Conservation (phyloP, 805 yeast species). For the Kodamaea jinghongensis region DNA sequence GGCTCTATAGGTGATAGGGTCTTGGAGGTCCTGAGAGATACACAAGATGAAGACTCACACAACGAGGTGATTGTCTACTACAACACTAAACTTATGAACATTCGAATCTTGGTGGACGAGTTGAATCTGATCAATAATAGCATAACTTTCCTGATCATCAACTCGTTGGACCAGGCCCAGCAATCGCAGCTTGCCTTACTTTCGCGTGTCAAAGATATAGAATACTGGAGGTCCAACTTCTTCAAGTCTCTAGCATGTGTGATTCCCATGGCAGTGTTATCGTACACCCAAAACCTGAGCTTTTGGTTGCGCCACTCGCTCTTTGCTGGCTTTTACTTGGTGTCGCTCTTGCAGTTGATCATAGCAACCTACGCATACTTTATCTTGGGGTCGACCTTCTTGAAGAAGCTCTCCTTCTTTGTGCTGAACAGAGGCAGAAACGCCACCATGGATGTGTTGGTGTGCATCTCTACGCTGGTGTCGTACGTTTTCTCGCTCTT, state of each 20-base stretch:
- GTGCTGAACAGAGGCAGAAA: constrained; percentile 54
- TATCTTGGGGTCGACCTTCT: constrained; percentile 65
- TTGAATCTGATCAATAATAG: constrained; percentile 48
- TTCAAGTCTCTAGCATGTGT: constrained; percentile 54
- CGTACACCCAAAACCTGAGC: constrained; percentile 45
- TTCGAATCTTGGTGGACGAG: constrained; percentile 55
- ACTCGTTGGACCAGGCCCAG: constrained; percentile 50
- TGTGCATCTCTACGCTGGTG: constrained; percentile 75
- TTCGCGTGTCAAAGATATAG: constrained; percentile 67
- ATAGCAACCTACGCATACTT: constrained; percentile 63
- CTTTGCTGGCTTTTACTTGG: constrained; percentile 58
- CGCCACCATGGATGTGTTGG: constrained; percentile 90
- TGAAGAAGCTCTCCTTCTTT: constrained; percentile 61
- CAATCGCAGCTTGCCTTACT: constrained; percentile 67
- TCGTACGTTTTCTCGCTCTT: constrained; percentile 73
- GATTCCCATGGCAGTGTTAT: constrained; percentile 53
- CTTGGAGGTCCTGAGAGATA: constrained; percentile 10
- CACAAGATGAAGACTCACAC: constrained; percentile 16
- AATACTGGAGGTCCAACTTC: constrained; percentile 64
- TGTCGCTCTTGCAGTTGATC: constrained; percentile 57
- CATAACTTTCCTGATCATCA: constrained; percentile 48
- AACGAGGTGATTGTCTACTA: constrained; percentile 47
- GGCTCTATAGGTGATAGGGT: constrained; percentile 16
- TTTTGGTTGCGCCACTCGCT: constrained; percentile 32
- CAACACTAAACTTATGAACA: constrained; percentile 53